Conservation (phyloP, 805 yeast species). For the Candida tibetensis region DNA sequence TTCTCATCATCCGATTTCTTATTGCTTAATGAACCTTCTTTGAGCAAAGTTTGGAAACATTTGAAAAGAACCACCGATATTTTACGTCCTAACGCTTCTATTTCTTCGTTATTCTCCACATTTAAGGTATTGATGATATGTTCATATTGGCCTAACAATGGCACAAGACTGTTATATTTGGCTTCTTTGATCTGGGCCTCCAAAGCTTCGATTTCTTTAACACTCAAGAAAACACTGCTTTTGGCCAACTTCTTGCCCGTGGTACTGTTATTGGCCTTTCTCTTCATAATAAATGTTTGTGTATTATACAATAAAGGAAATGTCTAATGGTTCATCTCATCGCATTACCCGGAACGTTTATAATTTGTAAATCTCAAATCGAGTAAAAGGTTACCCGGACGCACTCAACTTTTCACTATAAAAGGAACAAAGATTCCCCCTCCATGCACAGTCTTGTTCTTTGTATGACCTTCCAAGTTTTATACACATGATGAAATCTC, state of each 20-base stretch:
- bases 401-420: slow-evolving; percentile 7
- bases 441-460: slow-evolving; percentile 11
- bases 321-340: slow-evolving; percentile 1
- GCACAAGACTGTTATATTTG: slow-evolving; percentile 54
- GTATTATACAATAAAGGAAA: slow-evolving; percentile 4
- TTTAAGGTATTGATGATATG: slow-evolving; percentile 17
- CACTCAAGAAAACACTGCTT: slow-evolving; percentile 1
- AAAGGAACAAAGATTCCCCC: neutral
- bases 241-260: slow-evolving; percentile 8
- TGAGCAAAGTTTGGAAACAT: slow-evolving; percentile 48
- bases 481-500: slow-evolving; percentile 60
- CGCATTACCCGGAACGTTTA: slow-evolving; percentile 1
- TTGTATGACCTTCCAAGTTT: slow-evolving; percentile 67
- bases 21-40: slow-evolving; percentile 38
- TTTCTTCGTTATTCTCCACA: slow-evolving; percentile 16
- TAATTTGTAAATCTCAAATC: neutral
- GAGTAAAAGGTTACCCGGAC: neutral
- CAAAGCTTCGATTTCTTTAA: slow-evolving; percentile 21
- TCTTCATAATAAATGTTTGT: slow-evolving; percentile 2
- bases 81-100: slow-evolving; percentile 37
- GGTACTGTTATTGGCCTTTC: slow-evolving; percentile 5
- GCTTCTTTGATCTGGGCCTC: slow-evolving; percentile 36
- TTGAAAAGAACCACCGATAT: slow-evolving; percentile 42
- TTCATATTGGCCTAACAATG: slow-evolving; percentile 41
- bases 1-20: slow-evolving; percentile 41